These are phyloP conservation scores for Dothideomycetes sp. DNA, from an alignment of 2,329 filamentous ascomycete species.

Conservation along the genomic window DNA sequence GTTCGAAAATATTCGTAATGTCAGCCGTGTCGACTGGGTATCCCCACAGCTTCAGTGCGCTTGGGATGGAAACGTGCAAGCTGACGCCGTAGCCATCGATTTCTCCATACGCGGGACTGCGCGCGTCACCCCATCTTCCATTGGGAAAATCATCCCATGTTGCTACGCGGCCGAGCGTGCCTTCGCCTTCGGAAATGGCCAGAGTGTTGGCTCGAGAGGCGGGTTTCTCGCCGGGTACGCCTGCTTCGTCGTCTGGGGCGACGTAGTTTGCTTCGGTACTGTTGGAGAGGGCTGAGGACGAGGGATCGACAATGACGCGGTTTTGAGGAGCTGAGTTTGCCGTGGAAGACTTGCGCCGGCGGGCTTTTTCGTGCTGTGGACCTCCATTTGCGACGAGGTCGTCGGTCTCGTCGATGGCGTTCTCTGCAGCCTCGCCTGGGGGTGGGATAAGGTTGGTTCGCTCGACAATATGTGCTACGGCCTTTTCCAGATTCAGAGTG, in stretches of 20 bases:
- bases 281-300: conserved; percentile 46
- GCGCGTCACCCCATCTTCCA: conserved; percentile 85
- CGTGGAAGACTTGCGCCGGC: conserved; percentile 58
- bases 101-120: conserved; percentile 88
- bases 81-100: conserved; percentile 98
- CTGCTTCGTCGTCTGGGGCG: conserved; percentile 65
- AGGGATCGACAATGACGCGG: conserved; percentile 58
- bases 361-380: conserved; percentile 20
- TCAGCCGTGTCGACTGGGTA: conserved; percentile 59
- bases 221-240: conserved; percentile 58
- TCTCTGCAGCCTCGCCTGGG: conserved; percentile 28
- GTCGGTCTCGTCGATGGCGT: conserved; percentile 27
- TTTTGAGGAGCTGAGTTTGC: conserved; percentile 80
- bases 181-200: conserved; percentile 89
- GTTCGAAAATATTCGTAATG: conserved; percentile 69
- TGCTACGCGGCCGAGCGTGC: conserved; percentile 78
- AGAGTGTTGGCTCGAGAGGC: conserved; percentile 62
- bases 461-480: conserved; percentile 86
- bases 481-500: conserved; percentile 91
- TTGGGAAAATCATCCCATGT: conserved; percentile 99
- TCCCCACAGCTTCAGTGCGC: conserved; percentile 79
- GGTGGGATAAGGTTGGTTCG: conserved; percentile 69
- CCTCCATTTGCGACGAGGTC: conserved; percentile 17
- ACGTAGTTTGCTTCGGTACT: conserved; percentile 43
- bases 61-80: conserved; percentile 75